Evolutionary conservation across 768 basidiomycete genomes (phyloP).

Genomic region (Boletus rubroflammeus): DNA sequence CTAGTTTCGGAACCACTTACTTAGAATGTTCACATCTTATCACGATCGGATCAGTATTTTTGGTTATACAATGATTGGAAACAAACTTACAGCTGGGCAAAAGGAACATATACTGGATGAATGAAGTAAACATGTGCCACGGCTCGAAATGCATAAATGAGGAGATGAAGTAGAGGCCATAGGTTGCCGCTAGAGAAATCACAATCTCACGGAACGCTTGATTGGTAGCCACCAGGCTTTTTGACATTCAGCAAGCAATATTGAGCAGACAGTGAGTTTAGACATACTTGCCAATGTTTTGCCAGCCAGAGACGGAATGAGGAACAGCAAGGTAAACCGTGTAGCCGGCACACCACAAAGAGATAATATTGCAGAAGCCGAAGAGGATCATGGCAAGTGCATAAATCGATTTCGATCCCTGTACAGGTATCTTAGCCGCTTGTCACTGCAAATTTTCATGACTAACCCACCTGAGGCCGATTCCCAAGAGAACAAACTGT

Average conservation of each 20-base stretch:
- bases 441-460: constrained; percentile 1
- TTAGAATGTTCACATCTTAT: constrained; percentile 76
- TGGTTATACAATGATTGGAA: background rate
- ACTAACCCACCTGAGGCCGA: constrained; percentile 57
- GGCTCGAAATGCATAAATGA: constrained; percentile 90
- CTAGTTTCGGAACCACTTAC: constrained; percentile 31
- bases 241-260: constrained; percentile 25
- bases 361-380: constrained; percentile 73
- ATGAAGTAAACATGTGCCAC: constrained; percentile 96
- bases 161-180: constrained; percentile 80
- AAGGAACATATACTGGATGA: constrained; percentile 89
- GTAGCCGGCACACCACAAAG: constrained; percentile 87
- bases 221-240: constrained; percentile 59
- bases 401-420: constrained; percentile 88
- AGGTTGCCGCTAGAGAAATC: constrained; percentile 72
- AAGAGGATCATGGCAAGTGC: constrained; percentile 71
- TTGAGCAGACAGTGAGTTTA: background rate
- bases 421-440: constrained; percentile 2
- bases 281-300: constrained; percentile 63
- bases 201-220: constrained; percentile 79
- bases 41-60: constrained; percentile 7
- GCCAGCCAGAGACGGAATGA: constrained; percentile 72
- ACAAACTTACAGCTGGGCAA: constrained; percentile 61
- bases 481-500: constrained; percentile 89
- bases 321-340: constrained; percentile 85